Evolutionary conservation across 2,329 filamentous ascomycete species (phyloP).

Genomic region (Fonsecaea multimorphosa): DNA sequence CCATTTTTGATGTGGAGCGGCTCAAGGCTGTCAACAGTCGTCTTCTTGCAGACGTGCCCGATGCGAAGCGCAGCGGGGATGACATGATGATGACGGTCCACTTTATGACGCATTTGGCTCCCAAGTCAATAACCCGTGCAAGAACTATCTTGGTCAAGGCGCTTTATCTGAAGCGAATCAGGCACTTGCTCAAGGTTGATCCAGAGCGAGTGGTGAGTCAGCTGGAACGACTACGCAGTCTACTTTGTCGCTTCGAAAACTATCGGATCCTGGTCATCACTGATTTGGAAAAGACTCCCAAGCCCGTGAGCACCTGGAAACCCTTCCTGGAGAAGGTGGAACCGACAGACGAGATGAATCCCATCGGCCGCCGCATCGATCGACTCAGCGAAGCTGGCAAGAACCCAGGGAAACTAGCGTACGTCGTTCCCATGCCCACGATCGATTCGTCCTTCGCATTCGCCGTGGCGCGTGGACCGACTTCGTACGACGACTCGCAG

Average conservation of each 20-base stretch:
- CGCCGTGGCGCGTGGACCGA: slow-evolving; percentile 74
- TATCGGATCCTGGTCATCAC: slow-evolving; percentile 84
- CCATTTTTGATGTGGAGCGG: slow-evolving; percentile 79
- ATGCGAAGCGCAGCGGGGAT: slow-evolving; percentile 82
- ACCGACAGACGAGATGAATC: slow-evolving; percentile 63
- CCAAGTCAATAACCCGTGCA: slow-evolving; percentile 76
- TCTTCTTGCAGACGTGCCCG: slow-evolving; percentile 87
- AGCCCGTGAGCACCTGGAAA: slow-evolving; percentile 82
- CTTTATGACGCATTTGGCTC: slow-evolving; percentile 79
- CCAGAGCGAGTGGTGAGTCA: slow-evolving; percentile 76
- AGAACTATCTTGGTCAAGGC: slow-evolving; percentile 84
- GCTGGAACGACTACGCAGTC: slow-evolving; percentile 76
- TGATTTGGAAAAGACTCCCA: slow-evolving; percentile 73
- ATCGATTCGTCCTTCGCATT: slow-evolving; percentile 91
- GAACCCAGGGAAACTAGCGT: slow-evolving; percentile 74
- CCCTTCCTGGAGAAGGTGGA: slow-evolving; percentile 62
- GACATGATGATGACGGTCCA: slow-evolving; percentile 68
- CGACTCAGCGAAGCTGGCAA: slow-evolving; percentile 78
- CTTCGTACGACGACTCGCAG: slow-evolving; percentile 75
- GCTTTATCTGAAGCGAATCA: slow-evolving; percentile 83
- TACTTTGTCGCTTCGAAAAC: slow-evolving; percentile 83
- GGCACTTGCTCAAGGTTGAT: slow-evolving; percentile 77
- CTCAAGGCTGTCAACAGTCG: slow-evolving; percentile 72
- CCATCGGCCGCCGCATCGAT: slow-evolving; percentile 71
- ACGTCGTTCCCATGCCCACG: slow-evolving; percentile 86